These are phyloP conservation scores for Hyphopichia burtonii DNA, from an alignment of 1,139 yeast species.

Conservation along the genomic window DNA sequence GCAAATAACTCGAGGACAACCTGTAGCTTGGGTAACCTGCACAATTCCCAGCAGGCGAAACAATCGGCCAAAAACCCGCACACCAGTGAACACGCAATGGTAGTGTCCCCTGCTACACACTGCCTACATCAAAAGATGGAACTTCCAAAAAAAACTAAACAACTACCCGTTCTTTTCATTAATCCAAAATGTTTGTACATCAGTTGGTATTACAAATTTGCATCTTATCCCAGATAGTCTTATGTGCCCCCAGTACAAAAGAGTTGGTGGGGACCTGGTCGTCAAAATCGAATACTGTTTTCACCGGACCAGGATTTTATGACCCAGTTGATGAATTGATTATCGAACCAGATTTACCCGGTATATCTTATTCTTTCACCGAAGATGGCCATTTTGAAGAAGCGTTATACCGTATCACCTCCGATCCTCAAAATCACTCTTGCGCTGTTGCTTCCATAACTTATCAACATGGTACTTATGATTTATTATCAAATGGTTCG, in stretches of 20 bases:
- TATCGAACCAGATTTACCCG: slow-evolving; percentile 94
- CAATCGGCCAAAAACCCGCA: too few species aligned
- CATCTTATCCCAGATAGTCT: too few species aligned
- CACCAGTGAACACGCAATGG: too few species aligned
- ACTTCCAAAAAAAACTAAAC: too few species aligned
- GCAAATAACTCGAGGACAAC: too few species aligned
- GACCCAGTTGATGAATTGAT: slow-evolving; percentile 94
- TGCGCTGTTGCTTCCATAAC: slow-evolving; percentile 83
- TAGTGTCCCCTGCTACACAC: too few species aligned
- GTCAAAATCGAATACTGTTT: slow-evolving; percentile 88
- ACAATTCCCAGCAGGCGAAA: too few species aligned
- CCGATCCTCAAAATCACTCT: slow-evolving; percentile 70
- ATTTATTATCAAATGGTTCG: slow-evolving; percentile 62
- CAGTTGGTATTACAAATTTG: background rate
- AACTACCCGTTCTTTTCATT: too few species aligned
- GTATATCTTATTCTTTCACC: slow-evolving; percentile 89
- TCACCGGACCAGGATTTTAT: slow-evolving; percentile 95
- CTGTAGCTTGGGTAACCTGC: too few species aligned
- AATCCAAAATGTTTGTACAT: too few species aligned
- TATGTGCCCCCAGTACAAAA: slow-evolving; percentile 22
- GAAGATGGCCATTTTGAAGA: slow-evolving; percentile 88
- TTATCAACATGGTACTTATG: slow-evolving; percentile 87
- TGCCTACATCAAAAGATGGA: too few species aligned
- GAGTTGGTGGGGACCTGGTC: slow-evolving; percentile 90
- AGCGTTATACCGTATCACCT: slow-evolving; percentile 75